Conservation (phyloP, 805 yeast genomes). For the Zygosaccharomyces kombuchaensis region DNA sequence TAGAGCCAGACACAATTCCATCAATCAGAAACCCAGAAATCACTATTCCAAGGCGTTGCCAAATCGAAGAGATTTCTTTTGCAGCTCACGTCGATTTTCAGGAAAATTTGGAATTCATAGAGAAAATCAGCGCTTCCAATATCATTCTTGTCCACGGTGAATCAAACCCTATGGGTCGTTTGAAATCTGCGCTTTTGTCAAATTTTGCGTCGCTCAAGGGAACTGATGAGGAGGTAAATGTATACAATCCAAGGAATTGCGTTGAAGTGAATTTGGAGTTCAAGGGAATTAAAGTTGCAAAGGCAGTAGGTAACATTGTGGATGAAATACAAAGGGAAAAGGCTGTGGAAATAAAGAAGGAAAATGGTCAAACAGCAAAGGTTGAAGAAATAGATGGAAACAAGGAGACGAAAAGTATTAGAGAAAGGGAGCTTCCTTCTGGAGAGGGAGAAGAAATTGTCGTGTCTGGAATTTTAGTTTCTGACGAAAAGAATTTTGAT, state of each 20-base stretch:
- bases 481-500: constrained; percentile 74
- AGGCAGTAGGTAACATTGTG: constrained; percentile 59
- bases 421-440: constrained; percentile 39
- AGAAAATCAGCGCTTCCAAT: constrained; percentile 74
- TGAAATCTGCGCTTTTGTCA: constrained; percentile 86
- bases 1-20: constrained; percentile 89
- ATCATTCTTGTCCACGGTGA: constrained; percentile 96
- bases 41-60: constrained; percentile 79
- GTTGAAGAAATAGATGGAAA: constrained; percentile 67
- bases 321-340: constrained; percentile 41
- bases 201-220: constrained; percentile 78
- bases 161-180: constrained; percentile 96
- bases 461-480: constrained; percentile 81
- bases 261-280: constrained; percentile 71
- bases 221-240: constrained; percentile 84
- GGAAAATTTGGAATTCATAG: constrained; percentile 88
- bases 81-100: constrained; percentile 99
- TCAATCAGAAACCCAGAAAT: constrained; percentile 76
- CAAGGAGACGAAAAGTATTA: constrained; percentile 51
- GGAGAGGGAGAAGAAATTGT: constrained; percentile 32
- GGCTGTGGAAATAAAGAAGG: constrained; percentile 18
- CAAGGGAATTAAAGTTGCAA: constrained; percentile 80
- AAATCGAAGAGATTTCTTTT: constrained; percentile 90
- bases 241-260: constrained; percentile 89
- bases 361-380: constrained; percentile 6